These are phyloP conservation scores for Mycena latifolia DNA, from an alignment of 768 basidiomycete genomes.

Conservation along the genomic window DNA sequence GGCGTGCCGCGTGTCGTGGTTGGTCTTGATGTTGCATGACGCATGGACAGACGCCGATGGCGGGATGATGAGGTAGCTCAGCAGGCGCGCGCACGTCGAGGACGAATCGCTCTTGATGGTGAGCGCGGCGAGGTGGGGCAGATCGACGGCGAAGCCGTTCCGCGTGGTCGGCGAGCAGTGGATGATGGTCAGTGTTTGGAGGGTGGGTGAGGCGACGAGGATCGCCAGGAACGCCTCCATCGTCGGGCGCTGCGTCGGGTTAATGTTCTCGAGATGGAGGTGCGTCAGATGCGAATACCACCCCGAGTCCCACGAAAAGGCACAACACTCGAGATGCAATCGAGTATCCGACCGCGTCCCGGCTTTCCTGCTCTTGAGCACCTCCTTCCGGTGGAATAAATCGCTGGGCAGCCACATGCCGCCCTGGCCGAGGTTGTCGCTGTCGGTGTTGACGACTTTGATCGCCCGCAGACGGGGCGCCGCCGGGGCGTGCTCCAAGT, in stretches of 20 bases:
- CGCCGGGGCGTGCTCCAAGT: conserved; percentile 23
- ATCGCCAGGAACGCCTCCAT: conserved; percentile 25
- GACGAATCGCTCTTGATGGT: conserved; percentile 19
- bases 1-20: background rate
- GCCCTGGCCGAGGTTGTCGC: background rate
- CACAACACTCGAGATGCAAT: conserved; percentile 29
- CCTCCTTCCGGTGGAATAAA: conserved; percentile 22
- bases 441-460: conserved; percentile 21
- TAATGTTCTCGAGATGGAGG: conserved; percentile 30
- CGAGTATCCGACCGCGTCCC: background rate
- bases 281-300: conserved; percentile 30
- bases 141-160: conserved; percentile 13
- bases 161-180: conserved; percentile 11
- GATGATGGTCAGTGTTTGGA: conserved; percentile 24
- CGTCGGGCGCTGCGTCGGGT: conserved; percentile 18
- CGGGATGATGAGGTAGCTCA: conserved; percentile 19
- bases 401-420: conserved; percentile 28
- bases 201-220: conserved; percentile 20
- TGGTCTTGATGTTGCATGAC: background rate
- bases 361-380: conserved; percentile 5
- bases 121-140: conserved; percentile 22
- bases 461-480: conserved; percentile 22
- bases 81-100: conserved; percentile 5
- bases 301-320: conserved; percentile 36
- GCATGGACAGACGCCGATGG: conserved; percentile 12